These are phyloP conservation scores for Phytophthora ramorum DNA, from an alignment of 352 stramenopile species.

Conservation along the genomic window DNA sequence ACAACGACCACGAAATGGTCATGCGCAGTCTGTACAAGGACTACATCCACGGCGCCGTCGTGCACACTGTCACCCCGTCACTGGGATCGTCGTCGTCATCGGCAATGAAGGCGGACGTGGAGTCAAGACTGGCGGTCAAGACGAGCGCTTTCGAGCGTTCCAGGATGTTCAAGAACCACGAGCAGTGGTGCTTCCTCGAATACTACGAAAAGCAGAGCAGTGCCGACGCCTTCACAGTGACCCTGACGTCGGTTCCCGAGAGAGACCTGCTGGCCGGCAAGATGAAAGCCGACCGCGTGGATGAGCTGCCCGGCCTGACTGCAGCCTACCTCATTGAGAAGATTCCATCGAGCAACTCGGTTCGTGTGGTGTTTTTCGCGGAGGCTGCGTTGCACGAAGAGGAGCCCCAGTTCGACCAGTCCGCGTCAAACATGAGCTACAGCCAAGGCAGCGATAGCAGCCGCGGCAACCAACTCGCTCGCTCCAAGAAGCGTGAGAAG, in stretches of 20 bases:
- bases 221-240: slow-evolving; percentile 34
- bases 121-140: slow-evolving; percentile 38
- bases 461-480: slow-evolving; percentile 14
- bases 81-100: slow-evolving; percentile 13
- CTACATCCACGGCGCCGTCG: slow-evolving; percentile 58
- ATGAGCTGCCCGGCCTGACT: slow-evolving; percentile 46
- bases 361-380: slow-evolving; percentile 53
- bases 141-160: slow-evolving; percentile 48
- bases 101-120: slow-evolving; percentile 14
- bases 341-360: slow-evolving; percentile 40
- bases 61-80: slow-evolving; percentile 32
- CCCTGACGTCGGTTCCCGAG: slow-evolving; percentile 38
- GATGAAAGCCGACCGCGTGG: slow-evolving; percentile 48
- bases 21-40: slow-evolving; percentile 55
- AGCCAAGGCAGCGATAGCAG: slow-evolving; percentile 17
- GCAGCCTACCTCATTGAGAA: slow-evolving; percentile 44
- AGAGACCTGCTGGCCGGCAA: slow-evolving; percentile 44
- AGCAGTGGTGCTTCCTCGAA: slow-evolving; percentile 51
- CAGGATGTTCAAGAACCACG: slow-evolving; percentile 47
- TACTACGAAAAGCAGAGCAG: slow-evolving; percentile 37
- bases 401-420: slow-evolving; percentile 30
- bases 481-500: slow-evolving; percentile 41
- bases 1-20: slow-evolving; percentile 37
- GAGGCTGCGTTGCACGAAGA: slow-evolving; percentile 22
- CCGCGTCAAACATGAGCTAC: slow-evolving; percentile 28